Conservation (phyloP, 768 basidiomycete species). For the Mycena leptocephala region DNA sequence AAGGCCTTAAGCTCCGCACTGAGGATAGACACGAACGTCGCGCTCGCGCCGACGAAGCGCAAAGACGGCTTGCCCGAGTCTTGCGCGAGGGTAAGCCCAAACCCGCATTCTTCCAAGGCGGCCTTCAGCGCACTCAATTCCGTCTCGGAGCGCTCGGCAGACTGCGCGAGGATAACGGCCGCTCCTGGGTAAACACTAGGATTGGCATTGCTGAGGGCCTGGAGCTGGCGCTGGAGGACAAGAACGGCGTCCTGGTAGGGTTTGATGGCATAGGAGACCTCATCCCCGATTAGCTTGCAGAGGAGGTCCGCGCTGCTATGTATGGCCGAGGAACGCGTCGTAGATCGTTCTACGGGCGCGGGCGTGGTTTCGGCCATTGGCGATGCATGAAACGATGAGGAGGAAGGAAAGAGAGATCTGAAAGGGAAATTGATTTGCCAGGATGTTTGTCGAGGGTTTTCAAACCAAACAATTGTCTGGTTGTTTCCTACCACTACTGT, state of each 20-base stretch:
- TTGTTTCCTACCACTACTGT: neutral
- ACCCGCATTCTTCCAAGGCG: neutral
- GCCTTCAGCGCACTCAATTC: constrained; percentile 7
- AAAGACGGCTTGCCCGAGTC: neutral
- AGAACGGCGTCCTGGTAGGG: constrained; percentile 4
- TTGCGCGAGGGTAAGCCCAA: neutral
- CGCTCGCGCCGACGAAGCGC: constrained; percentile 17
- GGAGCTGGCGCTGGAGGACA: neutral
- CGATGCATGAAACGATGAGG: constrained; percentile 2
- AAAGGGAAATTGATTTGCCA: neutral
- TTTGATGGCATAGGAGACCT: constrained; percentile 8
- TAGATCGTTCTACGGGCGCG: neutral
- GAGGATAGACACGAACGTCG: neutral
- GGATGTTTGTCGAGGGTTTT: neutral
- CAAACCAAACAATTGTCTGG: neutral
- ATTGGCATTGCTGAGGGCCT: neutral
- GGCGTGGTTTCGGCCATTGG: constrained; percentile 4
- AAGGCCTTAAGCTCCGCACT: neutral
- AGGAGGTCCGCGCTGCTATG: constrained; percentile 12
- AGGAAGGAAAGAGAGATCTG: neutral
- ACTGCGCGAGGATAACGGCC: neutral
- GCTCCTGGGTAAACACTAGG: neutral
- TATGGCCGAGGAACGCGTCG: constrained; percentile 19
- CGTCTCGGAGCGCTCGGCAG: neutral
- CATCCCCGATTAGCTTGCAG: constrained; percentile 17